These are phyloP conservation scores for Salix viminalis DNA, from an alignment of 345 rosid species.

Conservation along the genomic window DNA sequence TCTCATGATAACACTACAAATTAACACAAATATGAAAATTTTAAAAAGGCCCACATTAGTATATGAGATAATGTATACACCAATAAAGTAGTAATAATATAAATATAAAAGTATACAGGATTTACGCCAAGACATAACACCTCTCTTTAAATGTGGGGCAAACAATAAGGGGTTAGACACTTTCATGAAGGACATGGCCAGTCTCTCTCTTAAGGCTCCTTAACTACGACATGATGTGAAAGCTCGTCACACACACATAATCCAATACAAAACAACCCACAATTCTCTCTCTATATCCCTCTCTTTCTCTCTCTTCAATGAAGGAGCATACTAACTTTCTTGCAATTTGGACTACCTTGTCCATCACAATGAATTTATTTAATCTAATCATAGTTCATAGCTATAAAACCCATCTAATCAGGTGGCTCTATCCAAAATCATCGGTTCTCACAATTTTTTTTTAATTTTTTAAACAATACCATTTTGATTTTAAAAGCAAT, in stretches of 20 bases:
- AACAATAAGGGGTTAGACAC: conserved; percentile 7
- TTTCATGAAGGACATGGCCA: conserved; percentile 4
- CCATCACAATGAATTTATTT: too few species aligned
- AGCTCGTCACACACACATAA: neutral
- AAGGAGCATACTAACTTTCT: neutral
- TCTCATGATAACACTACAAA: neutral
- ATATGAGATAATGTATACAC: neutral
- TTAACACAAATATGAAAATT: neutral
- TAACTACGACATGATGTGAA: conserved; percentile 13
- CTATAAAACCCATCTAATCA: too few species aligned
- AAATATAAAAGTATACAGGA: neutral
- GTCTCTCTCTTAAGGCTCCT: conserved; percentile 4
- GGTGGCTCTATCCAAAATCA: too few species aligned
- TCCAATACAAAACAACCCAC: neutral
- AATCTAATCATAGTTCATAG: too few species aligned
- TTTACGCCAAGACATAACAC: neutral
- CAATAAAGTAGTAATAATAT: neutral
- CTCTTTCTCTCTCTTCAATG: too few species aligned
- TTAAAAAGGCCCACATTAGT: neutral
- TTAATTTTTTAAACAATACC: neutral
- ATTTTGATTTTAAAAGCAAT: too few species aligned
- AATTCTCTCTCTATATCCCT: too few species aligned
- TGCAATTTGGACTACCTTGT: conserved; percentile 1
- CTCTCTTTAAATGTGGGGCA: conserved; percentile 15
- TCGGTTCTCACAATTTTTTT: neutral